Conservation (phyloP, 495 filamentous ascomycete genomes). For the Penicillium robsamsonii region DNA sequence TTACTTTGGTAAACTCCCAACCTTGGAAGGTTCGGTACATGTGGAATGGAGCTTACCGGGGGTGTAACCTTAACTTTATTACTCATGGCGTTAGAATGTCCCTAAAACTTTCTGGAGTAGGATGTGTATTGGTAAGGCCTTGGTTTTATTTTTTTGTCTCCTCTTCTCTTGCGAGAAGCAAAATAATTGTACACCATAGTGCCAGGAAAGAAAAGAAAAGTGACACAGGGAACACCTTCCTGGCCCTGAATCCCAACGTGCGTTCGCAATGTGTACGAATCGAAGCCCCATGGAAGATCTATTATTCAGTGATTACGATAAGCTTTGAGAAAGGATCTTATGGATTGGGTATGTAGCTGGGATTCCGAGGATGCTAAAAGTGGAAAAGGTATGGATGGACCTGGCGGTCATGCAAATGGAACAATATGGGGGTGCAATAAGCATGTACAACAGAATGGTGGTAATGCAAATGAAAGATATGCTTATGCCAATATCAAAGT, state of each 20-base stretch:
- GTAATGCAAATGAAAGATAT: neutral
- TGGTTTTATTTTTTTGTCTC: neutral
- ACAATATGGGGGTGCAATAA: neutral
- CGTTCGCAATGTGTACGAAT: neutral
- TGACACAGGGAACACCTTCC: neutral
- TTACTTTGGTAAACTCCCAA: neutral
- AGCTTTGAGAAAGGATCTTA: neutral
- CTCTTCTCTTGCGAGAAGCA: neutral
- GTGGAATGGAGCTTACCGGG: neutral
- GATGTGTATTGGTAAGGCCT: neutral
- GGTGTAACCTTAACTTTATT: neutral
- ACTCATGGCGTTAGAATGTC: neutral
- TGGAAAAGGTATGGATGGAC: slow-evolving; percentile 1
- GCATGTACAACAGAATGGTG: neutral
- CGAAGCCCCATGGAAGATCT: neutral
- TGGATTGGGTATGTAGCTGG: slow-evolving; percentile 20
- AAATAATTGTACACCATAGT: too few relatives aligned
- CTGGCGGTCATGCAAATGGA: slow-evolving; percentile 1
- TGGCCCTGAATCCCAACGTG: neutral
- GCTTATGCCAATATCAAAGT: neutral
- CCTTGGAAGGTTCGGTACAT: neutral
- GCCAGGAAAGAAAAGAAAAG: neutral
- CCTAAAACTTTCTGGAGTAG: neutral
- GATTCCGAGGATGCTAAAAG: neutral
- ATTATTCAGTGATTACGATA: neutral